Base-by-base conservation (phyloP, 495 filamentous ascomycete species). In the Pseudevernia furfuracea region DNA sequence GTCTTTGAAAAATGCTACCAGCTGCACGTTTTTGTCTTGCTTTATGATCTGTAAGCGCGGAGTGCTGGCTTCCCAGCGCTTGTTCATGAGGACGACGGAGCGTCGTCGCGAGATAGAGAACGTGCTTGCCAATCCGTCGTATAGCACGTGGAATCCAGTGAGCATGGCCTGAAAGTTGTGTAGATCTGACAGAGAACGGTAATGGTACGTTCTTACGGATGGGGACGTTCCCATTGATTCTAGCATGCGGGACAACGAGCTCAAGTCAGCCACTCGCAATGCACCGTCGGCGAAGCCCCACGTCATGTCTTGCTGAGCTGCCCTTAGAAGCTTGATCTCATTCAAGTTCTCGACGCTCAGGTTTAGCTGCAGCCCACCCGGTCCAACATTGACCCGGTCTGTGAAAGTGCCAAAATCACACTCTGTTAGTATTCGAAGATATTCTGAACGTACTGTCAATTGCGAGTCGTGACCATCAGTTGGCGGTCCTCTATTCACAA, bases 41-140 rank as follows among this genome's bases (percentile, higher is more conserved):
- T 83, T 79, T 30, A 96, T 82, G 44, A 96, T 77, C 73, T 96
- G 92, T 30, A 96, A 76, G 21, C 92, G 84, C 17, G 89, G 87
- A 39, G 78, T 76, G 15, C 77, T 82, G 3, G 91, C 88, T 69
- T 93, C 89, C 89, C 90, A 93, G 72, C 89, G 91, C 76, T 96
- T 95, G 74, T 92, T 85, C 58, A 93, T 90, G 1, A 89, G 90
- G n/a, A 93, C 89, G 30, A 94, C 87, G 83, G 88, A 90, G 64
- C 89, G 83, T 52, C 89, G 83, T n/a, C 90, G 89, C 4, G 90
- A 86, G 62, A 96, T 94, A 64, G 86, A 83, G 69, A 95, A 91
- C 6, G 82, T 85, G 1, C 82, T 77, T 14, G 88, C 90, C 52
- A 87, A 74, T 78, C 81, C 85, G 69, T 95, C 90, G 67, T 86